Percentiles rank a stretch among this genome's conserved stretches.
Conservation (phyloP, 306 rosid species). For the Albizia julibrissin region DNA sequence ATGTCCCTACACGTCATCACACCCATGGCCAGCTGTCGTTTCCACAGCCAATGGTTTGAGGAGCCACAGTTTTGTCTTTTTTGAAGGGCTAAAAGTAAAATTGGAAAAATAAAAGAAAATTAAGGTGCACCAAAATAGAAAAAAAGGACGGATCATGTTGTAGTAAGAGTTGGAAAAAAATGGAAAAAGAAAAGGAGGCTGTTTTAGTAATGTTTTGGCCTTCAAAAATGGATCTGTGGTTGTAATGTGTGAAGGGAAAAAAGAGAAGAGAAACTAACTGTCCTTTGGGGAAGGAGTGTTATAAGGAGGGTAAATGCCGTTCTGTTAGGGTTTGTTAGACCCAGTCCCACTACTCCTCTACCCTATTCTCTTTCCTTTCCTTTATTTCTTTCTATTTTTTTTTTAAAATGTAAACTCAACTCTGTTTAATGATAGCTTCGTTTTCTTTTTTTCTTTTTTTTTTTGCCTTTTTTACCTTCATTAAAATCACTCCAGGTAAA, state of each 20-base stretch:
- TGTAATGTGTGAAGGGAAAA: conserved; percentile 41
- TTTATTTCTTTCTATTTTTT: background rate
- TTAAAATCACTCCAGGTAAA: no score
- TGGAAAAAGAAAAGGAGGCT: background rate
- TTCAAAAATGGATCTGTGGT: conserved; percentile 68
- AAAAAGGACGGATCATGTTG: background rate
- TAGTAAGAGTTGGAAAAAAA: background rate
- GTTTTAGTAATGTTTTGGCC: conserved; percentile 20
- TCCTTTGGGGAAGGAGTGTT: conserved; percentile 50
- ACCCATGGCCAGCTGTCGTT: conserved; percentile 38
- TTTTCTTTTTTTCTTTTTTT: no score
- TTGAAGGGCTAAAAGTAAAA: background rate
- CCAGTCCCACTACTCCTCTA: conserved; percentile 38
- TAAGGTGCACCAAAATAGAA: background rate
- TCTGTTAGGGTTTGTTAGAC: conserved; percentile 62
- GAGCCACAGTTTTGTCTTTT: conserved; percentile 9
- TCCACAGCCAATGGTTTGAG: conserved; percentile 5
- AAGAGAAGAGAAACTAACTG: conserved; percentile 41
- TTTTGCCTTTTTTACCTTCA: no score
- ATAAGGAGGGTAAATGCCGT: conserved; percentile 53
- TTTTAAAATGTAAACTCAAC: background rate
- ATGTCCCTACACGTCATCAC: conserved; percentile 39
- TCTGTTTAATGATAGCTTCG: no score
- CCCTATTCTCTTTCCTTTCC: background rate
- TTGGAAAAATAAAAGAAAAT: background rate